phyloP scores from a whole-genome alignment of 2,329 filamentous ascomycete genomes.

The Stachybotrys elegans region DNA sequence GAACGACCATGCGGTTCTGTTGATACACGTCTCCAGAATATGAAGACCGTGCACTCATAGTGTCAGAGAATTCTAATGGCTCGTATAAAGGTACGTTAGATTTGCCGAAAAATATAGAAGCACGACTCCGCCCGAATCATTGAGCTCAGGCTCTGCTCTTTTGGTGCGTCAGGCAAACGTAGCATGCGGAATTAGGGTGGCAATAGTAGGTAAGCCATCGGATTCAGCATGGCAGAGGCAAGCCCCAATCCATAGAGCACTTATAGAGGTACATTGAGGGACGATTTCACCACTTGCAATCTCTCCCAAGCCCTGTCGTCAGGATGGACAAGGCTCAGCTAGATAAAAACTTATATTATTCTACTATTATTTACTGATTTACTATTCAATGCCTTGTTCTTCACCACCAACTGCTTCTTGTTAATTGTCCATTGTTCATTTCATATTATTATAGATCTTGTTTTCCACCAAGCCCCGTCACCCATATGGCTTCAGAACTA shows the following conservation, averaged over 20 bases:
- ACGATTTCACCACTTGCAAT: background rate
- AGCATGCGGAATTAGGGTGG: background rate
- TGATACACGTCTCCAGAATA: background rate
- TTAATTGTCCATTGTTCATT: background rate
- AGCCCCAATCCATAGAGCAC: background rate
- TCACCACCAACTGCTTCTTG: background rate
- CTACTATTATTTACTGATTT: background rate
- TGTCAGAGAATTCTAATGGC: background rate
- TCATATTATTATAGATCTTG: background rate
- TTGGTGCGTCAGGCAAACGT: background rate
- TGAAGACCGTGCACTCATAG: background rate
- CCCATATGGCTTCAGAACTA: background rate
- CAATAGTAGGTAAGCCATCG: background rate
- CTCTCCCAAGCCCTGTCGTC: background rate
- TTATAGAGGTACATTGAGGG: background rate
- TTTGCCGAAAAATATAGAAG: background rate
- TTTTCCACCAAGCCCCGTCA: background rate
- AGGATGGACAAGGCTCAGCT: background rate
- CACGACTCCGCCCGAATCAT: background rate
- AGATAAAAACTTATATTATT: background rate
- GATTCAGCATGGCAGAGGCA: background rate
- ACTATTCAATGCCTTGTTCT: too few relatives aligned
- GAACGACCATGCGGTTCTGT: background rate
- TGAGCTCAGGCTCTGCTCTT: background rate
- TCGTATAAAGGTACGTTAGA: background rate